Evolutionary conservation across 1,284 basidiomycete species (phyloP).

Genomic region (Spongispora temasekensis): DNA sequence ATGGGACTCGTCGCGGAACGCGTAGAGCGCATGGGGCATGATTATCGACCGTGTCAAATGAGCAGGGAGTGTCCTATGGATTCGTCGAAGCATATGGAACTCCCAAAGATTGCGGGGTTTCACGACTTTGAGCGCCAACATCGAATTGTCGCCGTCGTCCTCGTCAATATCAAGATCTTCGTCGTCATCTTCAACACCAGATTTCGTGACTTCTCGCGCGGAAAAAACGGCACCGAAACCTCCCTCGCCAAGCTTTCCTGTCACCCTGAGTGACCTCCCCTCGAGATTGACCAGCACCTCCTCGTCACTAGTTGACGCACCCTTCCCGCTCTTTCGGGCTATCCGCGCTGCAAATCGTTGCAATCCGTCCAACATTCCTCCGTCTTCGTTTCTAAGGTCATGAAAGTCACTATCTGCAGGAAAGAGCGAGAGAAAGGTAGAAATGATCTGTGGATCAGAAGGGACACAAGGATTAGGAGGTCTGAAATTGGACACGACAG

Average conservation of each 20-base stretch:
- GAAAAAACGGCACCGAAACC: conserved; percentile 95
- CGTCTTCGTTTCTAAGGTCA: conserved; percentile 58
- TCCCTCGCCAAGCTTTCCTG: conserved; percentile 93
- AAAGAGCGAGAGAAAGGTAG: conserved; percentile 67
- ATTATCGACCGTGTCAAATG: conserved; percentile 68
- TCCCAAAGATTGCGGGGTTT: conserved; percentile 92
- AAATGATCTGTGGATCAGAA: conserved; percentile 69
- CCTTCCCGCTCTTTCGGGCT: conserved; percentile 45
- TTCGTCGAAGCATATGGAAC: conserved; percentile 81
- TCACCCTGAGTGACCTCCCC: conserved; percentile 66
- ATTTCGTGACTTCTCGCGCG: conserved; percentile 58
- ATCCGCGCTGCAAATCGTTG: conserved; percentile 64
- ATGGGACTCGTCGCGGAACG: conserved; percentile 88
- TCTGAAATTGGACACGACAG: conserved; percentile 59
- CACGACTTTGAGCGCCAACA: conserved; percentile 92
- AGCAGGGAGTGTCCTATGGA: conserved; percentile 67
- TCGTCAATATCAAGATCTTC: conserved; percentile 59
- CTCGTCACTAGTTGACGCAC: conserved; percentile 42
- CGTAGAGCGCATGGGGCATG: conserved; percentile 74
- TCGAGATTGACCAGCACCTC: conserved; percentile 54
- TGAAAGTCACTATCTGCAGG: conserved; percentile 66
- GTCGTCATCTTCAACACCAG: conserved; percentile 45
- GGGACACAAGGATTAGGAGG: conserved; percentile 91
- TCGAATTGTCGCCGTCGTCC: conserved; percentile 54
- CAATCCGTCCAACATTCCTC: conserved; percentile 64